A percentile compares a stretch with the other conserved stretches of the same genome.
Evolutionary conservation across 495 filamentous ascomycete genomes (phyloP).

Genomic region (Aspergillus hancockii): DNA sequence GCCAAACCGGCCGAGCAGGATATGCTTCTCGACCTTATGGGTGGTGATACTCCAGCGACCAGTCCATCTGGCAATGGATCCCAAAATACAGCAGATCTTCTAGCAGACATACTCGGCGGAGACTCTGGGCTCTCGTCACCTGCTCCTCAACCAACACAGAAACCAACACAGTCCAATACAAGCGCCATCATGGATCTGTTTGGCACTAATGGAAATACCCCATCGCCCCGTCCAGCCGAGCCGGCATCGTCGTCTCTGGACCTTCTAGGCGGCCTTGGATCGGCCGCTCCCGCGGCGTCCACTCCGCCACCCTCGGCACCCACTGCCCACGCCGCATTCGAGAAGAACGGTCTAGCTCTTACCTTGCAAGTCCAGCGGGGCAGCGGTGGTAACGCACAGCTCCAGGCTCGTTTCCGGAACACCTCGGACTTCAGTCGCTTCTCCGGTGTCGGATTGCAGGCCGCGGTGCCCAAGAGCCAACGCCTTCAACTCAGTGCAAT

Average conservation of each 20-base stretch:
- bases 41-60: slow-evolving; percentile 64
- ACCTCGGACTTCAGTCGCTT: slow-evolving; percentile 63
- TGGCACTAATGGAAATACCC: slow-evolving; percentile 44
- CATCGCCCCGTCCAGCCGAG: slow-evolving; percentile 36
- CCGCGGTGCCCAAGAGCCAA: slow-evolving; percentile 94
- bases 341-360: slow-evolving; percentile 80
- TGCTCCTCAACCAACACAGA: slow-evolving; percentile 53
- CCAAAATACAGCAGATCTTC: slow-evolving; percentile 79
- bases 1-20: slow-evolving; percentile 86
- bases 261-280: slow-evolving; percentile 47
- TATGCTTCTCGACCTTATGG: slow-evolving; percentile 89
- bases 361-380: slow-evolving; percentile 80
- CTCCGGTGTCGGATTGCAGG: slow-evolving; percentile 76
- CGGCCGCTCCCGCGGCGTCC: slow-evolving; percentile 41
- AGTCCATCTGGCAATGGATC: slow-evolving; percentile 60
- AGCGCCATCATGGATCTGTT: slow-evolving; percentile 87
- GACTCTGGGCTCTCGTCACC: slow-evolving; percentile 53
- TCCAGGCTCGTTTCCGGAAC: slow-evolving; percentile 82
- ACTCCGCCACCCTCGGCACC: slow-evolving; percentile 43
- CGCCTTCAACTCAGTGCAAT: slow-evolving; percentile 88
- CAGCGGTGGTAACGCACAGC: slow-evolving; percentile 66
- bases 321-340: slow-evolving; percentile 68
- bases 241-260: slow-evolving; percentile 48
- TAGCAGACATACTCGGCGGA: slow-evolving; percentile 77
- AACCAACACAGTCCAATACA: slow-evolving; percentile 53